Conservation (phyloP, 768 basidiomycete genomes). For the Tremella mesenterica region DNA sequence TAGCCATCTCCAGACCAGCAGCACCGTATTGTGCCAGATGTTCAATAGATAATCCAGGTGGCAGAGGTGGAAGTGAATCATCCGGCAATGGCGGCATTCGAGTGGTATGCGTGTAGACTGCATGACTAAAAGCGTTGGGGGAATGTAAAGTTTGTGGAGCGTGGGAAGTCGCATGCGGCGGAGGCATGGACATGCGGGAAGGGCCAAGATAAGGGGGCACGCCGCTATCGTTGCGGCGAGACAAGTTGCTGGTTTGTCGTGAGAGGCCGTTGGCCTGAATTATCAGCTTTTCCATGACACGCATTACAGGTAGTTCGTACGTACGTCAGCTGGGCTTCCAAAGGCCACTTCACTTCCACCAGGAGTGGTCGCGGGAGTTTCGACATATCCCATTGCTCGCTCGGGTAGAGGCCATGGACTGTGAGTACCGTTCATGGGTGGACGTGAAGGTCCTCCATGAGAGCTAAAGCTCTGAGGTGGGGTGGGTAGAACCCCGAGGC, state of each 20-base stretch:
- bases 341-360: conserved; percentile 31
- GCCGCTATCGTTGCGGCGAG: not conserved
- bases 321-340: conserved; percentile 24
- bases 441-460: conserved; percentile 1
- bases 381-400: conserved; percentile 13
- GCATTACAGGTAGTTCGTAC: conserved; percentile 1
- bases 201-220: conserved; percentile 18
- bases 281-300: not conserved
- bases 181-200: conserved; percentile 23
- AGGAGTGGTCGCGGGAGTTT: conserved; percentile 33
- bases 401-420: conserved; percentile 21
- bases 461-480: conserved; percentile 21
- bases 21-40: conserved; percentile 39
- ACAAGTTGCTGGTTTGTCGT: not conserved
- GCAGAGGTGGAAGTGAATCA: conserved; percentile 32
- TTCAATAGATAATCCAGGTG: conserved; percentile 35
- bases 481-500: conserved; percentile 11
- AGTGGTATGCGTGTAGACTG: conserved; percentile 2
- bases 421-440: not conserved
- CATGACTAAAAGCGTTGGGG: too few species aligned
- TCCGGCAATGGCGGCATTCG: conserved; percentile 8
- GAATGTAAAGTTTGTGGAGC: conserved; percentile 9
- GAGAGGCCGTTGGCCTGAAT: not conserved
- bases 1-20: conserved; percentile 42
- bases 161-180: not conserved